phyloP scores from a whole-genome alignment of 2,329 filamentous ascomycete species.

The Fusarium burgessii region DNA sequence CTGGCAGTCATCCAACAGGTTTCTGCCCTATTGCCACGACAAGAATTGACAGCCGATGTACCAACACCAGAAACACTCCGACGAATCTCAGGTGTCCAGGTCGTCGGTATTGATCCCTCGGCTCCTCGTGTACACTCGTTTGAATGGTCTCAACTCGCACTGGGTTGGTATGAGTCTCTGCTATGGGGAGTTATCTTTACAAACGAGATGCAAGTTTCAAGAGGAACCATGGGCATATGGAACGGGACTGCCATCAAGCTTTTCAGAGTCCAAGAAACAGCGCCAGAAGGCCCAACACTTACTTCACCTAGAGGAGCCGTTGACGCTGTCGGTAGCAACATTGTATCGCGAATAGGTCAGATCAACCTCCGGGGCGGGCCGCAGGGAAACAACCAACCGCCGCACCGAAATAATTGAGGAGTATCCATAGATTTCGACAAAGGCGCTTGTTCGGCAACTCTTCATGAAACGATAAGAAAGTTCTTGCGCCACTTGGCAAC shows the following conservation, averaged over 20 bases:
- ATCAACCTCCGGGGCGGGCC: constrained; percentile 74
- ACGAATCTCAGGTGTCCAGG: constrained; percentile 69
- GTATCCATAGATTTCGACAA: neutral
- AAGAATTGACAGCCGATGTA: constrained; percentile 58
- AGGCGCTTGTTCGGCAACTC: constrained; percentile 3
- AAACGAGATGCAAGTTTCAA: constrained; percentile 87
- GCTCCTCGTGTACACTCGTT: constrained; percentile 86
- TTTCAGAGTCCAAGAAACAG: constrained; percentile 90
- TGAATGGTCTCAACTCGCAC: constrained; percentile 89
- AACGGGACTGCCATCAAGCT: constrained; percentile 89
- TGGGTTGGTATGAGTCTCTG: constrained; percentile 96
- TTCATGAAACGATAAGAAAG: constrained; percentile 1
- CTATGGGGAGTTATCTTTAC: constrained; percentile 95
- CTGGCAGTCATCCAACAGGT: constrained; percentile 80
- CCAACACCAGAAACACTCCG: constrained; percentile 61
- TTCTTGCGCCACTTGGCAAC: neutral
- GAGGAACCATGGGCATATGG: constrained; percentile 92
- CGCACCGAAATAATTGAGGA: constrained; percentile 31
- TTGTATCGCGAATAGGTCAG: constrained; percentile 87
- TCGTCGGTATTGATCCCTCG: constrained; percentile 80
- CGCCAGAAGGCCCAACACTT: constrained; percentile 81
- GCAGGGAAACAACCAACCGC: constrained; percentile 36
- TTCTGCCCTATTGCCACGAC: constrained; percentile 66
- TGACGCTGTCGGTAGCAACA: constrained; percentile 90
- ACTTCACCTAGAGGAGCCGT: constrained; percentile 90